Percentiles rank a stretch among this genome's conserved stretches.
Evolutionary conservation across 192 early-diverging fungal species (phyloP).

Genomic region (Backusella australiensis): DNA sequence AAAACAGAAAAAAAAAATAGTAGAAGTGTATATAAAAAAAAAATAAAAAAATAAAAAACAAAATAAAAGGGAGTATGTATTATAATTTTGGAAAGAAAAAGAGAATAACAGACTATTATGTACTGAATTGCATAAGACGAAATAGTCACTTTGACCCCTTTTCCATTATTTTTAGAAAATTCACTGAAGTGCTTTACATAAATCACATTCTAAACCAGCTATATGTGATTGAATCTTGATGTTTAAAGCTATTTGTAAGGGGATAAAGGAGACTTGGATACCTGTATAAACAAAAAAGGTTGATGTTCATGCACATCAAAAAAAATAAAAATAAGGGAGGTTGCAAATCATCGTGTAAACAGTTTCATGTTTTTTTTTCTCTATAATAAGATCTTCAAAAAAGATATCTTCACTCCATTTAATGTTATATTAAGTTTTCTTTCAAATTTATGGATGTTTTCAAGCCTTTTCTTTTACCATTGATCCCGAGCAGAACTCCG

Average conservation of each 20-base stretch:
- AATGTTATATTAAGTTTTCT: not conserved
- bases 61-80: not conserved
- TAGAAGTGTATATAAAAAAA: not conserved
- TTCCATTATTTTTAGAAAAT: not conserved
- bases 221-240: not conserved
- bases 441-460: not conserved
- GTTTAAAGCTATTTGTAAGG: not conserved
- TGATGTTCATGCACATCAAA: not conserved
- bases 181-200: not conserved
- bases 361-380: not conserved
- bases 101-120: not conserved
- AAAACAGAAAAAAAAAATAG: not conserved
- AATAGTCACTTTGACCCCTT: not conserved
- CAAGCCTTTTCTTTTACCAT: not conserved
- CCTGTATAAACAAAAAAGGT: not conserved
- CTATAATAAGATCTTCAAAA: not conserved
- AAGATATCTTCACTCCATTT: not conserved
- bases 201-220: conserved; percentile 4
- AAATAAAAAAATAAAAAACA: not conserved
- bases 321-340: not conserved
- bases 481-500: not conserved
- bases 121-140: not conserved
- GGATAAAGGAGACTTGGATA: not conserved
- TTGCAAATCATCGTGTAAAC: not conserved
- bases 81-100: not conserved